These are phyloP conservation scores for Petasospora fabianii DNA, from an alignment of 1,139 yeast genomes.

Conservation along the genomic window DNA sequence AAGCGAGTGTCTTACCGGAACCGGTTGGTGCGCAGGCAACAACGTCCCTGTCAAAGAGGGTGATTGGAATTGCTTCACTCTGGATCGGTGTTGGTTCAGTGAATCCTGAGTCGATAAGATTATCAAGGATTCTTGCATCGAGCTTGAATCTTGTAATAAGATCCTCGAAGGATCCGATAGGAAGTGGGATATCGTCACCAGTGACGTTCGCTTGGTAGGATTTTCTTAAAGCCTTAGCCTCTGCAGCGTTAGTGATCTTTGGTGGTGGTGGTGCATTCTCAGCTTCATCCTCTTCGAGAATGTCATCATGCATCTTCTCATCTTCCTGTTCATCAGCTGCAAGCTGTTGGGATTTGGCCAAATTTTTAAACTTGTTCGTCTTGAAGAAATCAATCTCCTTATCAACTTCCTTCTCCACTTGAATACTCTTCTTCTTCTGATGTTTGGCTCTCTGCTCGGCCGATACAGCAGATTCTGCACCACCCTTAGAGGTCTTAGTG, in stretches of 20 bases:
- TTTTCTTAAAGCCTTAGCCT: constrained; percentile 56
- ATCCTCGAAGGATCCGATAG: constrained; percentile 87
- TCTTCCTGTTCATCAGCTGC: constrained; percentile 22
- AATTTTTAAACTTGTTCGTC: constrained; percentile 40
- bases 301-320: constrained; percentile 26
- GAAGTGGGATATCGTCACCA: constrained; percentile 79
- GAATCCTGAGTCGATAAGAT: constrained; percentile 67
- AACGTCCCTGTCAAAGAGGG: constrained; percentile 62
- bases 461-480: constrained; percentile 46
- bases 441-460: constrained; percentile 17
- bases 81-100: constrained; percentile 90
- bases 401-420: constrained; percentile 44
- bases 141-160: constrained; percentile 63
- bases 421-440: constrained; percentile 32
- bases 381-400: constrained; percentile 71
- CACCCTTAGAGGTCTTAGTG: constrained; percentile 45
- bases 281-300: constrained; percentile 28
- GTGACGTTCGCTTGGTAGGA: constrained; percentile 58
- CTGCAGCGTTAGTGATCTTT: constrained; percentile 48
- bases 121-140: constrained; percentile 57
- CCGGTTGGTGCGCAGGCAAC: constrained; percentile 94
- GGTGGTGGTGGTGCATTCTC: constrained; percentile 35
- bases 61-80: constrained; percentile 75
- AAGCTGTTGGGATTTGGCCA: constrained; percentile 19
- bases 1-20: constrained; percentile 89